These are phyloP conservation scores for Galeopsis tetrahit DNA, from an alignment of 257 asterid genomes.

Conservation along the genomic window DNA sequence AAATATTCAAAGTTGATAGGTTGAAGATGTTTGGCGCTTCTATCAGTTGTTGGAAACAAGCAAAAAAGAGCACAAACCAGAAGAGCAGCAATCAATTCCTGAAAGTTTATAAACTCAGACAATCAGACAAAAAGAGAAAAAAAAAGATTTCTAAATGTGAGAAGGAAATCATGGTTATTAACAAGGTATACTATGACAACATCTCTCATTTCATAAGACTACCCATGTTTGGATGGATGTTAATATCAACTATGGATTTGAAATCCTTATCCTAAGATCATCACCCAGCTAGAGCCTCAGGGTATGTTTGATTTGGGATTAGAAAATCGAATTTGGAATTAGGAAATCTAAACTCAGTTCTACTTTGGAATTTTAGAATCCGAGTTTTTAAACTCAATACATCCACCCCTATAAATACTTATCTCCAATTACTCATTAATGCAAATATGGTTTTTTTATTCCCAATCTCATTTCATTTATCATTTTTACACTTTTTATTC, in stretches of 20 bases:
- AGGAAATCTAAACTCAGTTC: too few relatives aligned
- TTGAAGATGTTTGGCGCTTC: constrained; percentile 79
- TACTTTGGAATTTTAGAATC: too few relatives aligned
- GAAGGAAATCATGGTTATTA: neutral
- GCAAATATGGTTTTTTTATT: too few relatives aligned
- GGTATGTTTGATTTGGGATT: too few relatives aligned
- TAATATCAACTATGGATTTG: neutral
- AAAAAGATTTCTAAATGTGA: neutral
- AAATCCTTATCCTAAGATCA: neutral
- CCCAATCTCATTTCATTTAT: too few relatives aligned
- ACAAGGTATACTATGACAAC: constrained; percentile 2
- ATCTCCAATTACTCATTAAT: too few relatives aligned
- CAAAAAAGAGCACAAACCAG: constrained; percentile 85
- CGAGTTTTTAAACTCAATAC: too few relatives aligned
- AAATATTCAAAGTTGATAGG: constrained; percentile 75
- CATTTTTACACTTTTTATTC: too few relatives aligned
- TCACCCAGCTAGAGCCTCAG: neutral
- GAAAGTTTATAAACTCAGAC: constrained; percentile 41
- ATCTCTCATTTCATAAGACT: constrained; percentile 5
- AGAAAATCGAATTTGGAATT: too few relatives aligned
- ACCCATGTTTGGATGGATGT: neutral
- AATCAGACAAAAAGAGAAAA: neutral
- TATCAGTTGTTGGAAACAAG: constrained; percentile 69
- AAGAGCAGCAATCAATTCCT: constrained; percentile 91
- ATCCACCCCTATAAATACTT: too few relatives aligned